Base-by-base conservation (phyloP, 805 yeast genomes). In the Helenozyma rhizophorensis region DNA sequence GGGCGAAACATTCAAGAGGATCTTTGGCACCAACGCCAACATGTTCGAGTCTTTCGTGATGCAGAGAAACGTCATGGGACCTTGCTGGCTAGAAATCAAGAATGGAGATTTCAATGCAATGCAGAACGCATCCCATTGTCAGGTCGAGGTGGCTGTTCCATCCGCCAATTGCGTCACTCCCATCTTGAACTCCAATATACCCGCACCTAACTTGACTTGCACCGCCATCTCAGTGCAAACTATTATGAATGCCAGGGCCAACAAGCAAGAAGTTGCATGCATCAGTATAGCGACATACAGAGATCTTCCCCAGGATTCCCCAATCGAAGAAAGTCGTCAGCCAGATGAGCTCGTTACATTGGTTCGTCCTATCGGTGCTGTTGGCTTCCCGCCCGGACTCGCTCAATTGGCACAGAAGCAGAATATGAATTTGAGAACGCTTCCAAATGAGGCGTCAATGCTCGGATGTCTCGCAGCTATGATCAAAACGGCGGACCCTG, bases 1-100 rank as follows among this genome's bases (percentile, higher is more conserved):
- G 42, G 95, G 96, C 40, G 79, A 76, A 28, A 83, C 94, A 0
- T 88, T 84, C 52, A 62, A 70, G 8, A 82, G 76, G 36, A 85
- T 87, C 2, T 87, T 88, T 62, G 97, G 97, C 30, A 69, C 85
- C 3, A 75, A 69, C 38, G 58, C 93, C 3, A 71, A 72, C 34
- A 65, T 85, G 15, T 88, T 93, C 55, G 98, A 93, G 63, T 71
- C 85, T 9, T 87, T 93, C 58, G 93, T 87, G 9, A 49, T 89
- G 16, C 86, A 81, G 55, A 71, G 84, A 47, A 80, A 82, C 46
- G 71, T 93, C 27, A 89, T 87, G 96, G 98, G 98, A 8, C 98
- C 98, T 3, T 88, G 97, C 56, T 93, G 98, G 98, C 65, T 93
- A 32, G 83, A 83, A 30, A 68, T 93, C 32, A 65, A 70, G 26